These are phyloP conservation scores for Amanita polypyramis DNA, from an alignment of 768 basidiomycete species.

Conservation along the genomic window DNA sequence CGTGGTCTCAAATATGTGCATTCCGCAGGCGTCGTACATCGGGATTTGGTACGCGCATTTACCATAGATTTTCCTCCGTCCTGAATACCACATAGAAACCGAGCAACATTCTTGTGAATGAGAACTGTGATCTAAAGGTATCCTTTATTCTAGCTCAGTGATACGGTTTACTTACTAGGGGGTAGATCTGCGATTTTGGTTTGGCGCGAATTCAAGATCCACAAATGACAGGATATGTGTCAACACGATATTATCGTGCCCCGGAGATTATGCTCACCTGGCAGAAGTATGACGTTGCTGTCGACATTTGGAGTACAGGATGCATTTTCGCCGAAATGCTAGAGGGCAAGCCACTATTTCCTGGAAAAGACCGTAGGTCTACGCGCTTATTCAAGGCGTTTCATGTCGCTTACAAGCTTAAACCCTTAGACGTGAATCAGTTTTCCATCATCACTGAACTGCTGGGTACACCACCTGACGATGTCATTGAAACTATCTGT, in stretches of 20 bases:
- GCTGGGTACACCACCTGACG: constrained; percentile 96
- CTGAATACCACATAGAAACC: constrained; percentile 60
- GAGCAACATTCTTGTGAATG: constrained; percentile 98
- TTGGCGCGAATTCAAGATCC: constrained; percentile 98
- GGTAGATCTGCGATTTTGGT: constrained; percentile 96
- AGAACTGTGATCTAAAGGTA: constrained; percentile 98
- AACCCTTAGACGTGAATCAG: constrained; percentile 86
- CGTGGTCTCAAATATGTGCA: constrained; percentile 99
- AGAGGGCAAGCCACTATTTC: constrained; percentile 97
- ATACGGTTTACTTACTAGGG: constrained; percentile 3
- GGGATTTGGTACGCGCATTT: constrained; percentile 67
- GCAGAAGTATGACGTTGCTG: constrained; percentile 99
- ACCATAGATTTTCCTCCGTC: constrained; percentile 1
- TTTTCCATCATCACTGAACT: constrained; percentile 99
- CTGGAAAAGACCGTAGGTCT: constrained; percentile 95
- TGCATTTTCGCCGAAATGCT: constrained; percentile 99
- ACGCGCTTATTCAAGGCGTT: constrained; percentile 6
- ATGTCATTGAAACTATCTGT: constrained; percentile 97
- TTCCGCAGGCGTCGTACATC: constrained; percentile 97
- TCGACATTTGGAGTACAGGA: constrained; percentile 98
- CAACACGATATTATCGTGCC: constrained; percentile 96
- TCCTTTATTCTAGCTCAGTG: background rate
- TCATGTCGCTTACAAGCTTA: background rate
- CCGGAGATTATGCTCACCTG: constrained; percentile 99
- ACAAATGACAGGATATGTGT: constrained; percentile 99